phyloP scores from a whole-genome alignment of 2,329 filamentous ascomycete species.

The Aureobasidium namibiae region DNA sequence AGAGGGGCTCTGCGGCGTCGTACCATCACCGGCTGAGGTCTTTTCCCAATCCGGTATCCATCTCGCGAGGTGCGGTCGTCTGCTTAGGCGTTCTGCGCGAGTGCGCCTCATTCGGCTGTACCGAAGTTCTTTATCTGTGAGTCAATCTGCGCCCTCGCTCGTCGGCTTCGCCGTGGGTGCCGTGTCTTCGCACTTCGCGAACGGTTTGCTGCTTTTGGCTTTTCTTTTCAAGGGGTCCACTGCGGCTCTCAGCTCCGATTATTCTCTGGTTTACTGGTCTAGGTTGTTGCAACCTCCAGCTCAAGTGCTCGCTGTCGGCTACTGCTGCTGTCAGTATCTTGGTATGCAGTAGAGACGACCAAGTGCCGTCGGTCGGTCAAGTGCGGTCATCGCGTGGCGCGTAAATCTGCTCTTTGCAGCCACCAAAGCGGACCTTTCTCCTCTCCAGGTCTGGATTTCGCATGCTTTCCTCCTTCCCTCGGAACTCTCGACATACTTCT shows the following conservation, averaged over 20 bases:
- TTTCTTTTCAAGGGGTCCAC: too few relatives aligned
- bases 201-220: not conserved
- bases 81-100: not conserved
- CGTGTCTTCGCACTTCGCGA: not conserved
- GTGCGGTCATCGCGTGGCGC: not conserved
- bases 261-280: not conserved
- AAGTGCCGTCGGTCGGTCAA: not conserved
- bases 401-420: not conserved
- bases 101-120: not conserved
- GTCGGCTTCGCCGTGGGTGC: not conserved
- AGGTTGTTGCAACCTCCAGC: not conserved
- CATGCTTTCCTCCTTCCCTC: not conserved
- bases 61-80: not conserved
- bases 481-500: not conserved
- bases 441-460: not conserved
- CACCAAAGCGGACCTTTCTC: not conserved
- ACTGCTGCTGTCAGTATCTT: not conserved
- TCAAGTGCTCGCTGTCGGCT: not conserved
- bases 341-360: not conserved
- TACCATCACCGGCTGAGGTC: not conserved
- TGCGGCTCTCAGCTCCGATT: not conserved
- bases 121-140: not conserved
- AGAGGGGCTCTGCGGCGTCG: not conserved
- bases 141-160: not conserved
- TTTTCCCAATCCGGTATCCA: not conserved